phyloP scores from a whole-genome alignment of 768 basidiomycete species.

The Boletus sp. region DNA sequence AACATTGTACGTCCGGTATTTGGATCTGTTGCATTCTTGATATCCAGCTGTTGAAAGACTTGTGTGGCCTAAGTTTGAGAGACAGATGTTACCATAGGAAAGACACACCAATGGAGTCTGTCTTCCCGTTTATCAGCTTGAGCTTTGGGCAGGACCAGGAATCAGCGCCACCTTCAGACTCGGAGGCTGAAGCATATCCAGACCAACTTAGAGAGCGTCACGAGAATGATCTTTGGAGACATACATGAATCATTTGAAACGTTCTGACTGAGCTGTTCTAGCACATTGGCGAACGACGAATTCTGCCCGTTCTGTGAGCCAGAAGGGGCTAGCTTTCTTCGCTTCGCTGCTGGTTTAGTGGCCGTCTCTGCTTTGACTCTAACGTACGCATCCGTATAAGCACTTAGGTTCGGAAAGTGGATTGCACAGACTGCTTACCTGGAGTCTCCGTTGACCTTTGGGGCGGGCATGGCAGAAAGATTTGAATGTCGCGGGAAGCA shows the following conservation, averaged over 20 bases:
- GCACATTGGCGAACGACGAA: conserved; percentile 58
- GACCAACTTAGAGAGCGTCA: background rate
- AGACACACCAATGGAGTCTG: conserved; percentile 64
- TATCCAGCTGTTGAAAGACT: conserved; percentile 98
- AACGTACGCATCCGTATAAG: conserved; percentile 7
- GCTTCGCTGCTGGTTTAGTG: conserved; percentile 48
- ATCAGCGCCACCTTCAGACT: conserved; percentile 81
- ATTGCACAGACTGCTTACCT: conserved; percentile 9
- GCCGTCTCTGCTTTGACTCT: conserved; percentile 25
- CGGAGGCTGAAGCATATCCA: conserved; percentile 37
- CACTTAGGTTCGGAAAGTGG: background rate
- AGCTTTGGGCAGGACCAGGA: conserved; percentile 68
- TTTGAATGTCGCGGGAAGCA: background rate
- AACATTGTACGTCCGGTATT: conserved; percentile 43
- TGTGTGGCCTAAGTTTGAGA: background rate
- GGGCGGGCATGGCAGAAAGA: conserved; percentile 14
- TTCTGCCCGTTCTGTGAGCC: conserved; percentile 28
- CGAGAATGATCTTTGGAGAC: conserved; percentile 15
- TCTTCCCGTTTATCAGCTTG: conserved; percentile 52
- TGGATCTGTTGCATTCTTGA: conserved; percentile 63
- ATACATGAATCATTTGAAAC: conserved; percentile 40
- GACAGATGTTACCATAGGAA: background rate
- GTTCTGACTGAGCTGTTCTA: conserved; percentile 60
- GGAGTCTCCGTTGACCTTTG: conserved; percentile 12
- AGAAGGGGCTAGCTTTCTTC: conserved; percentile 47